Evolutionary conservation across 2,329 filamentous ascomycete genomes (phyloP), one percentile per base, ranked within the genome.

Genomic region (Grosmannia clavigera): DNA sequence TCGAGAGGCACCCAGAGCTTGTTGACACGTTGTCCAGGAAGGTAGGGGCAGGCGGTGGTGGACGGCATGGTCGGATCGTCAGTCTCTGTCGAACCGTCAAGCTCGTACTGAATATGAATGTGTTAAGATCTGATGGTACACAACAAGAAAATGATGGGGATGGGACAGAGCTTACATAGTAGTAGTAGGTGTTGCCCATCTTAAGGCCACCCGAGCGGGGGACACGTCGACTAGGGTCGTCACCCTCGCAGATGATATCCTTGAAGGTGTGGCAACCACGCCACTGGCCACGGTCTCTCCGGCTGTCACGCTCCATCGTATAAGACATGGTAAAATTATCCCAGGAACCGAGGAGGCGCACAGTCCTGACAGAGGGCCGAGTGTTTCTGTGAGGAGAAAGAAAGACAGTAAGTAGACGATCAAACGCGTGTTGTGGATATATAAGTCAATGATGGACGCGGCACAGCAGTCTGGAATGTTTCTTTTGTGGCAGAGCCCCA

Each of bases 161-260:
- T 27, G 50, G 48, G 40, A 58, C 55, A 59, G 1, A 12, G 79
- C 88, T 74, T 77, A 95, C 90, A 74, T 94, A 96, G 78, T 95
- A 97, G 81, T 92, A 96, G 73, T 96, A 96, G 19, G 87, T 94
- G 62, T 87, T 84, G 53, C 92, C 92, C 88, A 96, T 96, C 72
- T 87, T 94, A 64, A 96, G 79, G 58, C 88, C 92, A 61, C 91
- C 91, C 66, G 82, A 82, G 67, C 90, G 82, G 66, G 82, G 83
- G 40, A 77, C 74, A 29, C 72, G 72, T 58, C 75, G 78, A 66
- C 76, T 72, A 56, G 77, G 71, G 62, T 85, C 70, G 62, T 86
- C 79, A 61, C 90, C 89, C 72, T 95, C 90, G 67, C 86, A 90
- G 67, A 90, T 84, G 69, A 95, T 94, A 71, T 94, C 84, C 64